These are phyloP conservation scores for Parafenestella ontariensis DNA, from an alignment of 2,329 filamentous ascomycete genomes.

Conservation along the genomic window DNA sequence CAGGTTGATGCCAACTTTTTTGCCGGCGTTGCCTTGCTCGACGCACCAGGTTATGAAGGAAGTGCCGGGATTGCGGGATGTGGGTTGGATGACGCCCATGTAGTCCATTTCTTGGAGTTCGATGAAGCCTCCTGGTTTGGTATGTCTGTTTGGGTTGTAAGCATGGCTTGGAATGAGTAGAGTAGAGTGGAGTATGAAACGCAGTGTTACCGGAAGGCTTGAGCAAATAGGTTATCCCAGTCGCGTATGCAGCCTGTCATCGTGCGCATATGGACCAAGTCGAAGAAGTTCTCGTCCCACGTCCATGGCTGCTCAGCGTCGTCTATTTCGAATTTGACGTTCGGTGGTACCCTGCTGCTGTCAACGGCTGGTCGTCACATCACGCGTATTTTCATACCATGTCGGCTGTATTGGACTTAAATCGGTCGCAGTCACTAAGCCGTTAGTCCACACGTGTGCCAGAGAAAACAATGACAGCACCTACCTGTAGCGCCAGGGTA, in stretches of 20 bases:
- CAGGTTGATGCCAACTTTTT: constrained; percentile 28
- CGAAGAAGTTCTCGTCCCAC: constrained; percentile 58
- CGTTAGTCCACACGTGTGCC: neutral
- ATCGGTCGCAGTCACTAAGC: constrained; percentile 36
- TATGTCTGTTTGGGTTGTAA: constrained; percentile 32
- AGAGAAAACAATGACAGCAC: too few species aligned
- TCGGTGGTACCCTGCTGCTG: constrained; percentile 26
- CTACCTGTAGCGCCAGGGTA: constrained; percentile 25
- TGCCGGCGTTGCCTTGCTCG: constrained; percentile 27
- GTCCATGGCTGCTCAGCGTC: constrained; percentile 40
- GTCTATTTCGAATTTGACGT: constrained; percentile 39
- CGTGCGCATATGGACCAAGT: constrained; percentile 63
- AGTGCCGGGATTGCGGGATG: constrained; percentile 40
- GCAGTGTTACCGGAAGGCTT: constrained; percentile 50
- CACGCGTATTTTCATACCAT: constrained; percentile 15
- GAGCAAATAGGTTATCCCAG: constrained; percentile 57
- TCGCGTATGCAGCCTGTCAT: constrained; percentile 62
- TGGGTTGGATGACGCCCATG: constrained; percentile 29
- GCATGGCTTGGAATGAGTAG: neutral
- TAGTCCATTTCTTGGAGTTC: constrained; percentile 44
- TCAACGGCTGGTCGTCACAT: neutral
- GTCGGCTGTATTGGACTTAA: constrained; percentile 46
- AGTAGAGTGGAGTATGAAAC: neutral
- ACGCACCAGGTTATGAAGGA: constrained; percentile 29
- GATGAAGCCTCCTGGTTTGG: constrained; percentile 36